phyloP scores from a whole-genome alignment of 192 early-diverging fungal genomes.

The Entomortierella beljakovae region DNA sequence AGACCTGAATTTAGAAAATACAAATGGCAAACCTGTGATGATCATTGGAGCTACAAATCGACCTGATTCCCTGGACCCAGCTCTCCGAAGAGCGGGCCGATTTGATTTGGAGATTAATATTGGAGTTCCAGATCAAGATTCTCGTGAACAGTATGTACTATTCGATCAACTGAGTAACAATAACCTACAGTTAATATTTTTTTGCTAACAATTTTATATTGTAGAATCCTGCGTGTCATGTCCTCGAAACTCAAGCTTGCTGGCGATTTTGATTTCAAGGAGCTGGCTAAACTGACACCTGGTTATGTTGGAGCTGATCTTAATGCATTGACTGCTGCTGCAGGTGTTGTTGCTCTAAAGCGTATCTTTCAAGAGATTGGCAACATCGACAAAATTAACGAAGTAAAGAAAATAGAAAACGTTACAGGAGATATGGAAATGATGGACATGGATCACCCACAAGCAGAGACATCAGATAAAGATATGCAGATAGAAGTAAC shows the following conservation, averaged over 20 bases:
- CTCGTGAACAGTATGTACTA: constrained; percentile 76
- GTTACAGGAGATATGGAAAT: constrained; percentile 51
- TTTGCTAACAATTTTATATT: too few relatives aligned
- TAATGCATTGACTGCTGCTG: constrained; percentile 88
- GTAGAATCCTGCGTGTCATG: constrained; percentile 82
- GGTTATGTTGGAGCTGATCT: constrained; percentile 99
- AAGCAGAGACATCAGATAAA: background rate
- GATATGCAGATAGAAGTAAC: constrained; percentile 11
- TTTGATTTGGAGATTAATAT: constrained; percentile 99
- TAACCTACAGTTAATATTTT: background rate
- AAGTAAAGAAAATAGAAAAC: constrained; percentile 23
- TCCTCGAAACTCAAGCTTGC: constrained; percentile 80
- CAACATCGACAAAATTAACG: constrained; percentile 36
- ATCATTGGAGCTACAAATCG: constrained; percentile 99
- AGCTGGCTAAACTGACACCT: constrained; percentile 91
- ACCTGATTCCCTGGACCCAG: constrained; percentile 97
- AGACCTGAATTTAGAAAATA: constrained; percentile 93
- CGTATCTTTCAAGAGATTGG: constrained; percentile 72
- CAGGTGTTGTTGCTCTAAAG: constrained; percentile 92
- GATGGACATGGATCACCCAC: constrained; percentile 46
- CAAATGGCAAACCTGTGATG: constrained; percentile 90
- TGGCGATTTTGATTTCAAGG: constrained; percentile 85
- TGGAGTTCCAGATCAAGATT: constrained; percentile 91
- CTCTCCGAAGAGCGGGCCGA: constrained; percentile 94
- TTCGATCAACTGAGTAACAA: background rate